Percentiles rank a stretch among this genome's conserved stretches.
Conservation (phyloP, 352 stramenopile species). For the Globisporangium perplexum region DNA sequence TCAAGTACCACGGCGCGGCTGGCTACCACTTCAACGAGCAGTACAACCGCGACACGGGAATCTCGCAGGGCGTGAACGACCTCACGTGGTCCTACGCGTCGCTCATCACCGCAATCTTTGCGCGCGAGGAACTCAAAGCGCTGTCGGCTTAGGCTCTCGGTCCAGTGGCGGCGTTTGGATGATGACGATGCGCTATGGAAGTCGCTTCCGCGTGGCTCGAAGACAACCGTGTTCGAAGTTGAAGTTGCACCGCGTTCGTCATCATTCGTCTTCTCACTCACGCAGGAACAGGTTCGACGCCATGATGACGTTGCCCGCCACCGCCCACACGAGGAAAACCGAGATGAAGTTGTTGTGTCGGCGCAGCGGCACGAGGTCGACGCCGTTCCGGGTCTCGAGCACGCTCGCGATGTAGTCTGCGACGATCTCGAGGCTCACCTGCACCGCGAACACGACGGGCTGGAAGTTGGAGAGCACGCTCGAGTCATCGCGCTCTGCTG, state of each 20-base stretch:
- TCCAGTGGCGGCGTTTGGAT: too few species aligned
- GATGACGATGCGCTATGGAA: too few species aligned
- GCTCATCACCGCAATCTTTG: slow-evolving; percentile 16
- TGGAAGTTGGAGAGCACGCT: neutral
- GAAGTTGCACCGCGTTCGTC: neutral
- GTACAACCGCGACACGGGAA: slow-evolving; percentile 25
- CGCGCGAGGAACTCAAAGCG: slow-evolving; percentile 21
- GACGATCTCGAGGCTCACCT: slow-evolving; percentile 1
- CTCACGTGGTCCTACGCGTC: slow-evolving; percentile 25
- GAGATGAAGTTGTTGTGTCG: slow-evolving; percentile 3
- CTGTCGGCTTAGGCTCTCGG: slow-evolving; percentile 7
- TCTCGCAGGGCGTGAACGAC: slow-evolving; percentile 21
- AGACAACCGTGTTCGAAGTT: neutral
- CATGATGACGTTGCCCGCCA: slow-evolving; percentile 3
- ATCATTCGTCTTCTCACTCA: neutral
- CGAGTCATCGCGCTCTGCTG: neutral
- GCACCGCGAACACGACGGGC: neutral
- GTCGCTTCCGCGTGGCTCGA: too few species aligned
- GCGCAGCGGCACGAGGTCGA: slow-evolving; percentile 2
- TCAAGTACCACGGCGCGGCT: slow-evolving; percentile 19
- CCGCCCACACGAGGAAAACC: slow-evolving; percentile 4
- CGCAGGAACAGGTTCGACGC: neutral
- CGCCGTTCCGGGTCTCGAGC: slow-evolving; percentile 3
- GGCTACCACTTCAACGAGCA: slow-evolving; percentile 26
- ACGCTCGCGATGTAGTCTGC: slow-evolving; percentile 5